A percentile compares a stretch with the other conserved stretches of the same genome.
Conservation (phyloP, 108 stramenopile species). For the Epipyxis sp. region DNA sequence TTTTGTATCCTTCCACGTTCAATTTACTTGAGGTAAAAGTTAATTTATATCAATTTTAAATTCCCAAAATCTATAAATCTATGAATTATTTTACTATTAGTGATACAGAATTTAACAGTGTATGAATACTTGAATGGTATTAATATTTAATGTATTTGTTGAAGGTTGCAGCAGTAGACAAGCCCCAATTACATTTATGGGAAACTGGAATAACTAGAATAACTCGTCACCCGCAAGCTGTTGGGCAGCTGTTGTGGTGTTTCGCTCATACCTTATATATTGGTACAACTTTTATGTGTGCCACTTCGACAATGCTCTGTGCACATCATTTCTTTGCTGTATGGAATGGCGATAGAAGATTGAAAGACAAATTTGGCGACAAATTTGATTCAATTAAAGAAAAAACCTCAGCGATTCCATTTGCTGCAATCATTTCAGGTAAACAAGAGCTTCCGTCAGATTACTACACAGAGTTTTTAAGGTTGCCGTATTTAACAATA, state of each 20-base stretch:
- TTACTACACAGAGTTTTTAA: slow-evolving; percentile 82
- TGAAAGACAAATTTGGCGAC: slow-evolving; percentile 72
- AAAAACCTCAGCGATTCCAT: slow-evolving; percentile 76
- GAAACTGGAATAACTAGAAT: slow-evolving; percentile 90
- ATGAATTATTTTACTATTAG: too few relatives aligned
- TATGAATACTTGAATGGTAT: background rate
- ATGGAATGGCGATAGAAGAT: slow-evolving; percentile 90
- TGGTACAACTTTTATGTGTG: slow-evolving; percentile 74
- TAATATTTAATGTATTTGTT: background rate
- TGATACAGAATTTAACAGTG: background rate
- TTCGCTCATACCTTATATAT: slow-evolving; percentile 79
- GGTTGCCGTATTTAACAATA: slow-evolving; percentile 84
- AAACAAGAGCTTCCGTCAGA: slow-evolving; percentile 73
- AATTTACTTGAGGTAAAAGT: slow-evolving; percentile 88
- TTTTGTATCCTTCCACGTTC: slow-evolving; percentile 89
- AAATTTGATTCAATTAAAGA: slow-evolving; percentile 67
- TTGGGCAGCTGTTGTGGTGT: slow-evolving; percentile 89
- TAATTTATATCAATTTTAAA: slow-evolving; percentile 65
- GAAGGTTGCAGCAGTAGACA: slow-evolving; percentile 48
- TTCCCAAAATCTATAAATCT: too few relatives aligned
- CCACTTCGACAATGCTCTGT: slow-evolving; percentile 63
- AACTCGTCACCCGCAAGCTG: slow-evolving; percentile 88
- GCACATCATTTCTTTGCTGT: slow-evolving; percentile 83
- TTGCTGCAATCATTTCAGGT: slow-evolving; percentile 79
- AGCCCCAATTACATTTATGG: slow-evolving; percentile 82